These are phyloP conservation scores for Sutorius australiensis DNA, from an alignment of 768 basidiomycete species.

Conservation along the genomic window DNA sequence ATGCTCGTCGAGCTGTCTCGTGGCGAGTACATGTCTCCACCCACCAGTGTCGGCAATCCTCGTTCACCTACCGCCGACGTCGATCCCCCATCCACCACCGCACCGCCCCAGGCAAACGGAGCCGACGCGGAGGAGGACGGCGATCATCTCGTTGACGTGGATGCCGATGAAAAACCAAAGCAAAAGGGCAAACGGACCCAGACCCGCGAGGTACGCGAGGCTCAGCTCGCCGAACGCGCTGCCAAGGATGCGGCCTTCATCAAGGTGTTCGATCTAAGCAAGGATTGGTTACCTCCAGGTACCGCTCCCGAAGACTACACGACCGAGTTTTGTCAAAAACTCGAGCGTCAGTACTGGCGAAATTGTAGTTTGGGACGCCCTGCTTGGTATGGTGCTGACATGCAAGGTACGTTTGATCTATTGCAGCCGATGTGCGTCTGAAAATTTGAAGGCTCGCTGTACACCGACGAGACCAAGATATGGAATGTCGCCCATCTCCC, in stretches of 20 bases:
- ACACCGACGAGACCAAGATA: conserved; percentile 67
- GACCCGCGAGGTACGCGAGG: conserved; percentile 42
- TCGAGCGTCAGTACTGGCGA: conserved; percentile 91
- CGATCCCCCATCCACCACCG: conserved; percentile 2
- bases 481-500: conserved; percentile 97
- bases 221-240: conserved; percentile 46
- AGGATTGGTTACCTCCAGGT: conserved; percentile 76
- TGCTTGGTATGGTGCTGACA: conserved; percentile 98
- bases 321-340: conserved; percentile 76
- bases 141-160: conserved; percentile 7
- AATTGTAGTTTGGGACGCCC: conserved; percentile 83
- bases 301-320: conserved; percentile 80
- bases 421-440: not conserved
- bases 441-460: conserved; percentile 50
- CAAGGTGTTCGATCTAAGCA: conserved; percentile 63
- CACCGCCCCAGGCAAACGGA: conserved; percentile 3
- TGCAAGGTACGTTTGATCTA: conserved; percentile 58
- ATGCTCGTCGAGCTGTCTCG: conserved; percentile 4
- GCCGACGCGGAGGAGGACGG: conserved; percentile 15
- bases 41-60: conserved; percentile 23
- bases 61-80: conserved; percentile 17
- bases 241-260: conserved; percentile 54
- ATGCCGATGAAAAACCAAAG: conserved; percentile 31
- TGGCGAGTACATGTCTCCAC: conserved; percentile 26
- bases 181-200: conserved; percentile 42